These are phyloP conservation scores for Favolaschia claudopus DNA, from an alignment of 768 basidiomycete genomes.

Conservation along the genomic window DNA sequence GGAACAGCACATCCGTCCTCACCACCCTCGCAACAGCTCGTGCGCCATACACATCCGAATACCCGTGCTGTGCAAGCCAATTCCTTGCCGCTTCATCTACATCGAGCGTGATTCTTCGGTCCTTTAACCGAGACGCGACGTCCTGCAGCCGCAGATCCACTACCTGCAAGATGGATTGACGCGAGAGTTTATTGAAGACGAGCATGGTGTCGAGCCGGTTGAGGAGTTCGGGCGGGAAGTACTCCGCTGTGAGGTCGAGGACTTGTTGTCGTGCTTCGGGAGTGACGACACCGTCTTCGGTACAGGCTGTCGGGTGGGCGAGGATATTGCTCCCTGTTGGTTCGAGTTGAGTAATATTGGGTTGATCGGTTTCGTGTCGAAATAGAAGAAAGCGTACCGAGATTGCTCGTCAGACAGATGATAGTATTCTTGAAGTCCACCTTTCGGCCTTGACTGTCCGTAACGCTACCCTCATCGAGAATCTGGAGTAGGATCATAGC, in stretches of 20 bases:
- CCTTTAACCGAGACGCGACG: constrained; percentile 68
- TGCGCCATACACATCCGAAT: constrained; percentile 87
- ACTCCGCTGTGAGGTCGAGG: constrained; percentile 74
- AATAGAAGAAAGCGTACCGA: constrained; percentile 58
- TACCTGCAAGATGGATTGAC: constrained; percentile 75
- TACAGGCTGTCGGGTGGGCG: constrained; percentile 68
- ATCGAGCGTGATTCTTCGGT: constrained; percentile 74
- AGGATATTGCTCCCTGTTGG: constrained; percentile 68
- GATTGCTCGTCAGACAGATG: constrained; percentile 88
- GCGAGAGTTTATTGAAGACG: constrained; percentile 91
- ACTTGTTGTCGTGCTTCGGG: constrained; percentile 70
- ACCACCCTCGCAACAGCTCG: constrained; percentile 90
- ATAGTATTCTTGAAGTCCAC: constrained; percentile 97
- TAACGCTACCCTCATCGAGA: constrained; percentile 88
- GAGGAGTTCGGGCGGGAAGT: constrained; percentile 90
- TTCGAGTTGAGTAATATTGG: neutral
- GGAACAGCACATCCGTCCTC: constrained; percentile 81
- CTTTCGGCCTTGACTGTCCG: constrained; percentile 91
- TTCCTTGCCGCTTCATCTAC: constrained; percentile 66
- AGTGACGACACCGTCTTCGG: constrained; percentile 70
- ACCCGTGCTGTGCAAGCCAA: constrained; percentile 81
- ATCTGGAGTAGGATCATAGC: constrained; percentile 91
- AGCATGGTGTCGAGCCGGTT: constrained; percentile 89
- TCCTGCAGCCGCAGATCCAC: constrained; percentile 81
- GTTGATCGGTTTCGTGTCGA: too few species aligned